Evolutionary conservation across 2,329 filamentous ascomycete species (phyloP), one percentile per base, ranked within the genome.

Genomic region (Pyrenochaeta sp.): DNA sequence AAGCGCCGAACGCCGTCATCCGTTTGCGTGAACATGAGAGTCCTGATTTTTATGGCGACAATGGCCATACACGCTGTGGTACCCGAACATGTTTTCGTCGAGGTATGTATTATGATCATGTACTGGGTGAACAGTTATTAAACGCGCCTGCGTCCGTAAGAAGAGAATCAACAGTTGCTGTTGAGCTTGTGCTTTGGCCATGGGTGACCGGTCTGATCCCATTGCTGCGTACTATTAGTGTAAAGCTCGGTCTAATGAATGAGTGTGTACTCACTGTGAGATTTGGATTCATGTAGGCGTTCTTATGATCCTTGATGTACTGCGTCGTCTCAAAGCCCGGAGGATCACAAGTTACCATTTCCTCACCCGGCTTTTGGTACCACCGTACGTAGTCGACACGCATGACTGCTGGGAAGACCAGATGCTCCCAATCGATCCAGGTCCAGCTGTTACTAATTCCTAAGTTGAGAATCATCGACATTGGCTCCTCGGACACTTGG

Each of bases 301-400:
- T 72, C 0, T 78, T 76, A 59, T 84, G 82, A 25, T 80, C 71
- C 51, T 76, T 73, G 65, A 85, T 84, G 55, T 84, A 85, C 52
- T 81, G 66, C 0, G 83, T 84, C 2, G 83, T 85, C 59, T 83
- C 80, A 59, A 81, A 84, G 3, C 82, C 84, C 1, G 79, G 79
- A 7, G 84, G 84, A 70, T 86, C 84, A 68, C 84, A 86, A 12
- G 84, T 86, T 19, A 86, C 76, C 55, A 77, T 74, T 52, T 82
- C 61, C 52, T 82, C 64, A 2, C 80, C 83, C 51, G 78, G 73
- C 57, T 81, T 79, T 68, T 86, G 84, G 64, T 86, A 86, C 71
- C 82, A 81, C 6, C 84, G 76, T 13, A 86, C 81, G 65, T 86
- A 85, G 60, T 86, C 84, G 32, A 86, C 72, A 24, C 82, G 76